Conservation (phyloP, 306 rosid genomes). For the Spatholobus suberectus region DNA sequence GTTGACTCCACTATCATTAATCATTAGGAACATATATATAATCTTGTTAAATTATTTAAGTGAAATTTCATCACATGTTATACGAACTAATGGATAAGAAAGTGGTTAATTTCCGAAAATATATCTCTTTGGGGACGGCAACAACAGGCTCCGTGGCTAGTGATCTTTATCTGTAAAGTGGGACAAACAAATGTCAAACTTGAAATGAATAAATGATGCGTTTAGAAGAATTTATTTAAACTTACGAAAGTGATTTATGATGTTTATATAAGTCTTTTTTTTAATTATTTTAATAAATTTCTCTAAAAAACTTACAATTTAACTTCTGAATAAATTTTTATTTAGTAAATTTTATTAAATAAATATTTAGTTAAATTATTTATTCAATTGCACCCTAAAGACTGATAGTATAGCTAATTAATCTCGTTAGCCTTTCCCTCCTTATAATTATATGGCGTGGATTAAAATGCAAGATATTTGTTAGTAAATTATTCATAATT, state of each 20-base stretch:
- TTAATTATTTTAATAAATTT: background rate
- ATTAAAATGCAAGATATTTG: no score
- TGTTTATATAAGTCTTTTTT: background rate
- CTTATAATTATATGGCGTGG: background rate
- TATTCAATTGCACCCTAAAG: background rate
- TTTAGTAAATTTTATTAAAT: no score
- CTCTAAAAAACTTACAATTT: background rate
- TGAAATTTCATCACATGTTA: constrained; percentile 20
- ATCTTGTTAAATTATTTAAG: background rate
- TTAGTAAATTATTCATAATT: no score
- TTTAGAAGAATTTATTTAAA: background rate
- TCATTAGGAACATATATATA: background rate
- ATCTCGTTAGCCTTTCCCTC: background rate
- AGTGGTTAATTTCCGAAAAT: background rate
- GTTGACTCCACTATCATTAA: constrained; percentile 35
- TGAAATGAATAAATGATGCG: background rate
- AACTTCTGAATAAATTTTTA: no score
- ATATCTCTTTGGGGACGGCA: background rate
- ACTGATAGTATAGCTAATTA: no score
- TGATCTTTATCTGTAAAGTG: background rate
- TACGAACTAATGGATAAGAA: background rate
- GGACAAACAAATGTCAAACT: background rate
- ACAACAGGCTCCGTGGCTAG: background rate
- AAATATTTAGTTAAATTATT: background rate
- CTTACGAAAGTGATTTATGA: background rate